These are phyloP conservation scores for Psilocybe azurescens DNA, from an alignment of 768 basidiomycete species.

Conservation along the genomic window DNA sequence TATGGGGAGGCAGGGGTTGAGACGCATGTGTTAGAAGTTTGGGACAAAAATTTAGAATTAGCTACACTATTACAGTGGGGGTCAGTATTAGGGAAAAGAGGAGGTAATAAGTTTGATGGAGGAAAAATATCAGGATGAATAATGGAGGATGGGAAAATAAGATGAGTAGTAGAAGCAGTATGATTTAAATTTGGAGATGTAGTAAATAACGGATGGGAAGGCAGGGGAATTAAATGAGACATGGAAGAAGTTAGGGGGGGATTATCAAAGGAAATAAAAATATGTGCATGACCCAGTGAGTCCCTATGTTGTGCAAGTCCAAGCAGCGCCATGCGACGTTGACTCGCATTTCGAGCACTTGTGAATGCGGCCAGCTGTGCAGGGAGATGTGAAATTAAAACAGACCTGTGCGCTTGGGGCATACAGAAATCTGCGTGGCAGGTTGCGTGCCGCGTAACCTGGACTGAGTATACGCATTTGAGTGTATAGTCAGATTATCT, in stretches of 20 bases:
- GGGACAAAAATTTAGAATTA: not conserved
- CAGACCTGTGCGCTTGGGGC: slow-evolving; percentile 16
- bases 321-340: slow-evolving; percentile 8
- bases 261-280: not conserved
- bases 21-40: slow-evolving; percentile 3
- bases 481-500: too few relatives aligned
- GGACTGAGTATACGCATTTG: too few relatives aligned
- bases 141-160: not conserved
- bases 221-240: not conserved
- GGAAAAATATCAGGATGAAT: slow-evolving; percentile 7
- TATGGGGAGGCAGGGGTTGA: slow-evolving; percentile 15
- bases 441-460: too few relatives aligned
- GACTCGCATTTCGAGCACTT: slow-evolving; percentile 22
- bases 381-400: slow-evolving; percentile 22
- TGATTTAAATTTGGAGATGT: too few relatives aligned
- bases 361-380: slow-evolving; percentile 16
- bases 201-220: too few relatives aligned
- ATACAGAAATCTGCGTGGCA: too few relatives aligned
- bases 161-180: not conserved
- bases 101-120: slow-evolving; percentile 4
- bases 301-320: slow-evolving; percentile 7
- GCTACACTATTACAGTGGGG: slow-evolving; percentile 25
- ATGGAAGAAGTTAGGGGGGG: not conserved
- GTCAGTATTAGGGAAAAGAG: slow-evolving; percentile 27
- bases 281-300: not conserved